These are phyloP conservation scores for Candolleomyces aberdarensis DNA, from an alignment of 768 basidiomycete genomes.

Conservation along the genomic window DNA sequence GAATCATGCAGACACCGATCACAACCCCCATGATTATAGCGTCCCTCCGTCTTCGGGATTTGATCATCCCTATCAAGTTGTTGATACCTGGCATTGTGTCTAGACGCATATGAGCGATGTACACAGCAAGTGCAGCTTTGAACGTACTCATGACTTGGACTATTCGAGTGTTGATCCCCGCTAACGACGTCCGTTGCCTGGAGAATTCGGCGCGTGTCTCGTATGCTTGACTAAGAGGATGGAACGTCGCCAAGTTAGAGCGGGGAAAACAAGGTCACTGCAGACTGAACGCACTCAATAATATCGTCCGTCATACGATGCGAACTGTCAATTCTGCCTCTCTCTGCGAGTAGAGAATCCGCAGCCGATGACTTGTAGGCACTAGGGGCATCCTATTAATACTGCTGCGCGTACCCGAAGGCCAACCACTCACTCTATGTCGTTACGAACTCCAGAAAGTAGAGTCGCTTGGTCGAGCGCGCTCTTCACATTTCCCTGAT, in stretches of 20 bases:
- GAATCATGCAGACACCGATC: constrained; percentile 80
- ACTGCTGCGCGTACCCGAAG: not conserved
- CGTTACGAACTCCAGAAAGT: constrained; percentile 87
- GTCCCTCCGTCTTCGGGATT: constrained; percentile 84
- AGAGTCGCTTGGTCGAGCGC: constrained; percentile 87
- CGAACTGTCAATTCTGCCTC: constrained; percentile 86
- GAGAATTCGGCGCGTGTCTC: constrained; percentile 93
- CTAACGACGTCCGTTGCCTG: constrained; percentile 71
- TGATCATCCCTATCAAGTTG: constrained; percentile 88
- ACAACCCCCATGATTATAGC: constrained; percentile 84
- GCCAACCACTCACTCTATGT: constrained; percentile 74
- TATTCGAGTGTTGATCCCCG: constrained; percentile 84
- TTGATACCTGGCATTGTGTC: constrained; percentile 94
- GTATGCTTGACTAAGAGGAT: constrained; percentile 79
- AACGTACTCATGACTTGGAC: constrained; percentile 73
- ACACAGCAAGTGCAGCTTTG: not conserved
- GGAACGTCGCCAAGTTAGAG: not conserved
- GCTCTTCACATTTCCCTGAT: constrained; percentile 68
- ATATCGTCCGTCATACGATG: constrained; percentile 94
- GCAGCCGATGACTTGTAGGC: constrained; percentile 89
- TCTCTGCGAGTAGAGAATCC: constrained; percentile 84
- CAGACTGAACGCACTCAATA: constrained; percentile 58
- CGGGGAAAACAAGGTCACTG: not conserved
- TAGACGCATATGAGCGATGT: constrained; percentile 26
- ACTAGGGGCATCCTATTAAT: constrained; percentile 34